Base-by-base conservation (phyloP, 2,329 filamentous ascomycete species). In the Arthrinium puccinioides region DNA sequence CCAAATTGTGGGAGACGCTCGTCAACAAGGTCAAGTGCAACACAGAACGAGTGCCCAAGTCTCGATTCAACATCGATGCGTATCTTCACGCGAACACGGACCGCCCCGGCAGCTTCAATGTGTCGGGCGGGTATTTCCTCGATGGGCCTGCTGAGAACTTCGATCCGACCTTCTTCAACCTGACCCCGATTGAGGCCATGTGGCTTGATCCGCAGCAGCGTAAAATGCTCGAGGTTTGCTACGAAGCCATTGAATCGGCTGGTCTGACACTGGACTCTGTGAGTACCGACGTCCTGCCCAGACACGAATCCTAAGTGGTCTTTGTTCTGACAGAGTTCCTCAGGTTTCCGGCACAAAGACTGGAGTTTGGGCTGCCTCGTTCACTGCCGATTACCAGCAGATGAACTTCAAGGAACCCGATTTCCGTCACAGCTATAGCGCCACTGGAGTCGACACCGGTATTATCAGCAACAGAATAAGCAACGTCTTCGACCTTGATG, bases 151-250 rank as follows among this genome's bases (percentile, higher is more conserved):
- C 39, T 1, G 36, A 41, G 5, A 42, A 49, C 15, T 54, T 54
- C 37, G 51, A 54, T 20, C 44, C 42, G 27, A 55, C 43, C 4
- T 64, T 69, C 46, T 69, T 69, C 46, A 50, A 53, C 29, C 62
- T 66, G 27, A 54, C 47, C 2, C 52, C 56, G 2, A 43, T 51
- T 11, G 65, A 69, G 42, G 61, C 60, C 14, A 49, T 51, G 32
- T 50, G 47, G 16, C 56, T 67, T 41, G 64, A 69, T 33, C 65
- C 65, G 0, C 63, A 67, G n/a, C 27, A 29, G n/a, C 15, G 27
- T 4, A 53, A 57, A 39, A 45, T 62, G 14, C 52, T 65, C 4
- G 61, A 68, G 36, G 56, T 62, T 0, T 51, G 53, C 11, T 66
- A 60, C 32, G 64, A 68, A 36, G 58, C 62, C 1, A 44, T 75